Percentiles rank a stretch among this genome's conserved stretches.
phyloP scores from a whole-genome alignment of 441 rosid species.

The Gossypium schwendimanii region DNA sequence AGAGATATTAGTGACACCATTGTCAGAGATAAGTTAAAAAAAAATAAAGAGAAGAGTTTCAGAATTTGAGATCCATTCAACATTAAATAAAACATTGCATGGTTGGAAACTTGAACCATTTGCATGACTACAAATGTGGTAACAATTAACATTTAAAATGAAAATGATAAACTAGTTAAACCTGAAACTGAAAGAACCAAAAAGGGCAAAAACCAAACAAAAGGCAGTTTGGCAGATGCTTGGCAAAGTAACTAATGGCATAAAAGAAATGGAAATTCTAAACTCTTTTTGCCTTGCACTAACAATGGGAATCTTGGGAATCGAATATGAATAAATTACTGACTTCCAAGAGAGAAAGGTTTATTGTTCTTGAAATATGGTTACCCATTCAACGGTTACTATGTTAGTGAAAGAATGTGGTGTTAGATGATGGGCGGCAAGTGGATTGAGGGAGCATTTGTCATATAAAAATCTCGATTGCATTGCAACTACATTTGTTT shows the following conservation, averaged over 20 bases:
- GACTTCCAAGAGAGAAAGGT: neutral
- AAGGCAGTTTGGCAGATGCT: neutral
- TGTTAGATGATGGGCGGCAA: neutral
- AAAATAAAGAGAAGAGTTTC: neutral
- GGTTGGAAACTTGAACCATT: neutral
- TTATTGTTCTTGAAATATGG: neutral
- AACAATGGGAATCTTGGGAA: constrained; percentile 16
- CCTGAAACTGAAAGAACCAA: too few species aligned
- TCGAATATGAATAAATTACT: neutral
- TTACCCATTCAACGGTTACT: neutral
- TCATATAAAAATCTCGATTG: neutral
- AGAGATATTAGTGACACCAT: constrained; percentile 18
- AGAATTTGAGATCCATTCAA: constrained; percentile 36
- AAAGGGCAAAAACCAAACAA: neutral
- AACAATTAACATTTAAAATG: neutral
- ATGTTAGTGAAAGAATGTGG: neutral
- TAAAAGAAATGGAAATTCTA: neutral
- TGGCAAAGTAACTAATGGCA: neutral
- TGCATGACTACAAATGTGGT: neutral
- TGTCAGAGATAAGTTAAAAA: constrained; percentile 11
- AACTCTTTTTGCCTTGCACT: neutral
- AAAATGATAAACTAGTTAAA: neutral
- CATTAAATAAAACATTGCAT: constrained; percentile 6
- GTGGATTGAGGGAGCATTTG: neutral
- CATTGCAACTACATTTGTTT: too few species aligned